Base-by-base conservation (phyloP, 1,284 basidiomycete species). In the Tilletia walkeri region DNA sequence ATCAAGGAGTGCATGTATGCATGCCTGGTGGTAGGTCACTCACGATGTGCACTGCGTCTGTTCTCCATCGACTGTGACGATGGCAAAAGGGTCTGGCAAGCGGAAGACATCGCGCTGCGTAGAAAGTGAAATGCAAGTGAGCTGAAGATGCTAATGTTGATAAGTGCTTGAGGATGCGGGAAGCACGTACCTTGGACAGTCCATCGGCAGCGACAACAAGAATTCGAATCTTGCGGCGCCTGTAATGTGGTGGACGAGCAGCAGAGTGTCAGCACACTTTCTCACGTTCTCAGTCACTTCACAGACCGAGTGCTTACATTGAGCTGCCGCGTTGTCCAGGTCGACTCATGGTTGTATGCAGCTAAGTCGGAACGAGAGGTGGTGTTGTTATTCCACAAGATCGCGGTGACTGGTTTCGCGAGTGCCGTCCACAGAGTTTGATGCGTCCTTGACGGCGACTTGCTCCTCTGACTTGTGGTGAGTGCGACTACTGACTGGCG, bases 61-160 rank as follows among this genome's bases (percentile, higher is more conserved):
- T 84, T 95, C 93, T 41, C 92, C 92, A 79, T 96, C 94, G 50
- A 95, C 93, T 30, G 93, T 95, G 81, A 95, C 91, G 78, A 96
- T 92, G 12, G 94, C 93, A 82, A 96, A 96, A 18, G 94, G 94
- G 82, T 95, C 93, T 1, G 94, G 94, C 9, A 95, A 89, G 68
- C 93, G 94, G 48, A 80, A 79, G 56, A 79, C 80, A 67, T 81
- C 81, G 41, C 82, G 76, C 73, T 70, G 68, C 14, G 14, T 30
- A 41, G 45, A 36, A 20, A 50, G 34, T 41, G 30, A 68, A 34
- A 63, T 50, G 30, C 24, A 54, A 9, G 38, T 53, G 50, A 53
- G 50, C 18, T n/a, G 50, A 45, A 45, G 14, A 3, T 30, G 50
- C 18, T 65, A 1, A 18, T 53, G 16, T 18, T 18, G 50, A 12